Evolutionary conservation across 768 basidiomycete species (phyloP), one percentile per base, ranked within the genome.

Genomic region (Suillus brevipes): DNA sequence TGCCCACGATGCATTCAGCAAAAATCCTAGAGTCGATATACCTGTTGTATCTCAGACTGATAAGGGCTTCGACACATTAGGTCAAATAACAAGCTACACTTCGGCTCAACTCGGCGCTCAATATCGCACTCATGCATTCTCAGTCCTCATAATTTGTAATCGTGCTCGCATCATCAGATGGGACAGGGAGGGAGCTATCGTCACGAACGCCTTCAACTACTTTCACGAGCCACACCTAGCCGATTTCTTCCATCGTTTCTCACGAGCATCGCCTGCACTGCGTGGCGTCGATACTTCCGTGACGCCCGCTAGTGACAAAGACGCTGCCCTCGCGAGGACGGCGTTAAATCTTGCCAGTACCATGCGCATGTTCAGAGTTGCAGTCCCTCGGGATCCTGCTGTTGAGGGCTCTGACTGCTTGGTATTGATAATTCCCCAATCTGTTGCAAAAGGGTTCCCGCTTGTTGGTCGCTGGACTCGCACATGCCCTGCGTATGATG

Each of bases 271-370:
- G 36, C 52, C 20, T 47, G 40, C 38, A 0, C 55, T 64, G 31
- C 66, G 69, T 7, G 77, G 76, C 4, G 47, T 59, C 16, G 77
- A 80, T 58, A 38, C 65, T 1, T 75, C 76, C 2, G 72, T 76
- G 31, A 49, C 47, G 4, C 47, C n/a, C 5, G 23, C 55, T 62
- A 36, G 42, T 2, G 45, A 36, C 9, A 25, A 28, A 18, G 53
- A 62, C 9, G 65, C 65, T 58, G 16, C 18, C 25, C n/a, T 31
- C 25, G 53, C 65, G 14, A 66, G 65, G 53, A 57, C 31, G 10
- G 40, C n/a, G 42, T 42, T 66, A 53, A 28, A 28, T 1, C 28
- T 66, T 42, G 28, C 34, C 12, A 3, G 13, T 20, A 40, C 47
- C 20, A 53, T 9, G n/a, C 34, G 12, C 53, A 66, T 55, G 56